Base-by-base conservation (phyloP, 2,329 filamentous ascomycete species). In the Nectriaceae sp. region DNA sequence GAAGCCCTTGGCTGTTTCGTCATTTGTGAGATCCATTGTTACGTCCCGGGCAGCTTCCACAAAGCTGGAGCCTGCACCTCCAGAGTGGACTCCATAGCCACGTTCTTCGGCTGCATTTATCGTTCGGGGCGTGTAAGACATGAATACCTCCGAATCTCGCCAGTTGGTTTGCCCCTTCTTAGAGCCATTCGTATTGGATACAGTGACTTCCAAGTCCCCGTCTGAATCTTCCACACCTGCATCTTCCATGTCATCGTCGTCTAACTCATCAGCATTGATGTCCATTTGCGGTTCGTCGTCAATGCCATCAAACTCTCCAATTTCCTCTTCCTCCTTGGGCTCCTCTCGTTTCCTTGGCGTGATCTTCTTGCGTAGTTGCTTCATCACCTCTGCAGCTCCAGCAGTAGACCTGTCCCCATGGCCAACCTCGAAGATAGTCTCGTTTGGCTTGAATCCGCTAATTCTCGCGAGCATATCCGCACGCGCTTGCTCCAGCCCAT, bases 361-460 rank as follows among this genome's bases (percentile, higher is more conserved):
- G 50, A 87, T 90, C 66, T 79, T 86, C 66, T 82, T 82, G 62
- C 87, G 81, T 64, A 88, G 79, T 40, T 84, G 80, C 60, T 84
- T 85, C 83, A 94, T 90, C 24, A 93, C 76, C 52, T 90, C 87
- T 2, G 86, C 87, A 5, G 88, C 86, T 64, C 87, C 84, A 41
- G 72, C 77, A 31, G 75, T 76, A 2, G 75, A 77, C 56, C 88
- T 87, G 33, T 85, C 87, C 52, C 85, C 82, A 58, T 87, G 84
- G 5, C 89, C 88, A 54, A 97, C 86, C 69, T 99, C 94, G 60
- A 99, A 99, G n/a, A 99, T 90, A 0, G 93, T 97, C 70, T 99
- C 94, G 37, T 86, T 79, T 0, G 95, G 94, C 59, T 90, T 84
- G 73, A 94, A 99, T 2, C 88, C 87, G 61, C 90, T 92, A 48